phyloP scores from a whole-genome alignment of 306 rosid species.

The Sicyos edulis region DNA sequence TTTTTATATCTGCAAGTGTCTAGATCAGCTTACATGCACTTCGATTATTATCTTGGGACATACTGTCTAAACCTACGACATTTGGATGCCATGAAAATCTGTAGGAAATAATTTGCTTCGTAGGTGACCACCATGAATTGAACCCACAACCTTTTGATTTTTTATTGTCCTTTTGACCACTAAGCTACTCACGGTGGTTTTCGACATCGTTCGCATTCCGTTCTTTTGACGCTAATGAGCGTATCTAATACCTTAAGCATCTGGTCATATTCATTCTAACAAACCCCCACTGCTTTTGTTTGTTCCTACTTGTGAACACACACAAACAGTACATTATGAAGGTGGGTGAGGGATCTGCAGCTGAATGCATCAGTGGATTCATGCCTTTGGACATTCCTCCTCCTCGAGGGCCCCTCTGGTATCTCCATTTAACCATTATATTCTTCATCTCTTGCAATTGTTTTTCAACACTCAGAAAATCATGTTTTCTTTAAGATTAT shows the following conservation, averaged over 20 bases:
- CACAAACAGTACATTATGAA: constrained; percentile 62
- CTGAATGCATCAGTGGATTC: constrained; percentile 84
- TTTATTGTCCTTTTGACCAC: too few species aligned
- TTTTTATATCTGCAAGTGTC: too few species aligned
- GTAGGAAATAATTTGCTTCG: too few species aligned
- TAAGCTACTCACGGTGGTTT: too few species aligned
- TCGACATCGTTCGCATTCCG: neutral
- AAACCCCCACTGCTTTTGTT: neutral
- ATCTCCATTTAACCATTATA: constrained; percentile 17
- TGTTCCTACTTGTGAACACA: constrained; percentile 16
- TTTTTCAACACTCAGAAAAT: neutral
- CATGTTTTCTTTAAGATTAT: neutral
- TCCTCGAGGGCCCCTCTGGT: constrained; percentile 97
- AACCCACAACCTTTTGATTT: too few species aligned
- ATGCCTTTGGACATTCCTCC: constrained; percentile 73
- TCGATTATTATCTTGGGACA: too few species aligned
- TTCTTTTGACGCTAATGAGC: neutral
- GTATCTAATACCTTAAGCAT: neutral
- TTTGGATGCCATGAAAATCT: too few species aligned
- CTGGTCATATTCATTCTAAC: neutral
- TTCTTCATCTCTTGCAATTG: neutral
- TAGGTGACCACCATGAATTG: too few species aligned
- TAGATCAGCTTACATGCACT: too few species aligned
- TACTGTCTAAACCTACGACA: too few species aligned
- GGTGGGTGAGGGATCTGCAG: constrained; percentile 60